Conservation (phyloP, 2,329 filamentous ascomycete species). For the Calonectria henricotiae region DNA sequence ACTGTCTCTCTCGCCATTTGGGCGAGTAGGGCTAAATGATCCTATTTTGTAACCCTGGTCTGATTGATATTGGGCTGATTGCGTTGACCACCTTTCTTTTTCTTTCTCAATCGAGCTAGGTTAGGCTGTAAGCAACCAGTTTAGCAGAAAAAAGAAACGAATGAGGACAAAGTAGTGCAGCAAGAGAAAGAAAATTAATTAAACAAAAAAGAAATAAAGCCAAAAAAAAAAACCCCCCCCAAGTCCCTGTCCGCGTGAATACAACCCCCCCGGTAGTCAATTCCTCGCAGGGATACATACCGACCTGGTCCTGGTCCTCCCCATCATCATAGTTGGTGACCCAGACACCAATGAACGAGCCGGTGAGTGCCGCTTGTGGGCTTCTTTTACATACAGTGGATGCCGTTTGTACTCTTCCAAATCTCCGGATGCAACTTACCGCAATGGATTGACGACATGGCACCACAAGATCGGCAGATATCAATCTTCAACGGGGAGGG, state of each 20-base stretch:
- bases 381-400: constrained; percentile 4
- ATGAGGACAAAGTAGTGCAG: not conserved
- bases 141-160: constrained; percentile 36
- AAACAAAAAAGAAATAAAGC: not conserved
- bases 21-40: constrained; percentile 15
- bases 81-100: constrained; percentile 30
- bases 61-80: constrained; percentile 26
- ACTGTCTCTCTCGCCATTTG: not conserved
- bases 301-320: constrained; percentile 17
- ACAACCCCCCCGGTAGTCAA: constrained; percentile 27
- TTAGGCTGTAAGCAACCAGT: not conserved
- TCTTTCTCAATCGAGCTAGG: constrained; percentile 23
- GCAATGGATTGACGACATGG: constrained; percentile 23
- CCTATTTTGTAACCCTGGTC: constrained; percentile 29
- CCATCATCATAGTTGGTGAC: constrained; percentile 19
- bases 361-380: constrained; percentile 28
- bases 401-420: constrained; percentile 21
- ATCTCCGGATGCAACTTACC: constrained; percentile 22
- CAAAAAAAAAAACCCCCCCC: constrained; percentile 21
- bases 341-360: constrained; percentile 21
- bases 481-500: constrained; percentile 28
- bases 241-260: constrained; percentile 29
- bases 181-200: not conserved
- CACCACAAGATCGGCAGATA: constrained; percentile 23
- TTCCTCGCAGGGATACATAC: constrained; percentile 34